Percentiles rank a stretch among this genome's conserved stretches.
Conservation (phyloP, 2,329 filamentous ascomycete genomes). For the Zasmidium citrigriseum region DNA sequence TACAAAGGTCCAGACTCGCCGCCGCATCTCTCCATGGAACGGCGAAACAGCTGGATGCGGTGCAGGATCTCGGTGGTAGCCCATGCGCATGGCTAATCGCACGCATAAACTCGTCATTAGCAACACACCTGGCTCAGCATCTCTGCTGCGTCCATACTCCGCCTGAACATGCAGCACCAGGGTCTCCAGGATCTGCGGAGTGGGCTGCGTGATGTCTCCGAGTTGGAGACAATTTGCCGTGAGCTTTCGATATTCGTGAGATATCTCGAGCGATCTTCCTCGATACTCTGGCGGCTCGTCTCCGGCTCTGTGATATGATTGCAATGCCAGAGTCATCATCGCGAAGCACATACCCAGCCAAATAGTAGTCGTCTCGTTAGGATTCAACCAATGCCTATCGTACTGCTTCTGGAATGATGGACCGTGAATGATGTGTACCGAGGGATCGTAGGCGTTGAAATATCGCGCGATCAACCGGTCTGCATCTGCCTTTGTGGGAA, state of each 20-base stretch:
- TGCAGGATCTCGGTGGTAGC: conserved; percentile 75
- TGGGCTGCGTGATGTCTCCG: conserved; percentile 75
- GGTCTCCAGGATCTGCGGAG: conserved; percentile 75
- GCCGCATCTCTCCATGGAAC: conserved; percentile 73
- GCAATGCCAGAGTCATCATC: conserved; percentile 73
- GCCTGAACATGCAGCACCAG: conserved; percentile 74
- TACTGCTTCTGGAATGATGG: conserved; percentile 80
- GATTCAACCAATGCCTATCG: conserved; percentile 69
- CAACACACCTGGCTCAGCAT: conserved; percentile 69
- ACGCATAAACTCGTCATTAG: conserved; percentile 62
- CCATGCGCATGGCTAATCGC: conserved; percentile 69
- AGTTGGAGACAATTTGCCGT: conserved; percentile 77
- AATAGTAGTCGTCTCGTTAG: conserved; percentile 70
- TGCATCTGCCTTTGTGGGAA: conserved; percentile 81
- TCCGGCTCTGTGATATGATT: conserved; percentile 76
- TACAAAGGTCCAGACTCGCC: conserved; percentile 66
- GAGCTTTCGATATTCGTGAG: conserved; percentile 62
- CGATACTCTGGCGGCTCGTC: conserved; percentile 79
- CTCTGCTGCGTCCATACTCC: conserved; percentile 71
- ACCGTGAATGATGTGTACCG: conserved; percentile 59
- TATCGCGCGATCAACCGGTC: conserved; percentile 84
- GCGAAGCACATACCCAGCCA: conserved; percentile 79
- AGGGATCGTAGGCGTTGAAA: conserved; percentile 77
- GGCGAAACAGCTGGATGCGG: conserved; percentile 72
- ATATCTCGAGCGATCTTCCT: conserved; percentile 58